Evolutionary conservation across 257 asterid genomes (phyloP).

Genomic region (Nicotiana tomentosiformis): DNA sequence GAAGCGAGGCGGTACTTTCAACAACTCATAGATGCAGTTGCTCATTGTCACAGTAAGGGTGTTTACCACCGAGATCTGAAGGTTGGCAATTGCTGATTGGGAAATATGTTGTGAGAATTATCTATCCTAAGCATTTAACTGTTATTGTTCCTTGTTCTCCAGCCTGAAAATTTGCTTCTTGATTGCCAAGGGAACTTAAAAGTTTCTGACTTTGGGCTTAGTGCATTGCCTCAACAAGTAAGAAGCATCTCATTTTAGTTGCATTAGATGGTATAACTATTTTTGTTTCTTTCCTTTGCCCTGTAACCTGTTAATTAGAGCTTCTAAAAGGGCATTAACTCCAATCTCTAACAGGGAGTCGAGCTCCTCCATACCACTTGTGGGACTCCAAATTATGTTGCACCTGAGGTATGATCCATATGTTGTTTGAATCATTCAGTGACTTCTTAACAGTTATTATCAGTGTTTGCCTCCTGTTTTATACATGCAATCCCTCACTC

Average conservation of each 20-base stretch:
- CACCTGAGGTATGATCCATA: conserved; percentile 71
- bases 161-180: conserved; percentile 98
- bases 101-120: conserved; percentile 4
- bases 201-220: conserved; percentile 93
- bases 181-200: conserved; percentile 81
- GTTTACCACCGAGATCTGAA: conserved; percentile 91
- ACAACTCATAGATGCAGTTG: conserved; percentile 88
- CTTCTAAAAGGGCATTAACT: conserved; percentile 1
- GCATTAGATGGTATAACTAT: background rate
- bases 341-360: conserved; percentile 58
- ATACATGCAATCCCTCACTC: background rate
- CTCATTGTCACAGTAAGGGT: conserved; percentile 90
- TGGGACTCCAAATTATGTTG: conserved; percentile 96
- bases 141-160: conserved; percentile 18
- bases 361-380: conserved; percentile 93
- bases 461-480: background rate
- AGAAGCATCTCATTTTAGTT: conserved; percentile 10
- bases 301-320: background rate
- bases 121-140: background rate
- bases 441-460: background rate
- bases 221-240: conserved; percentile 88
- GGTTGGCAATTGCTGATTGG: conserved; percentile 37
- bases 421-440: background rate
- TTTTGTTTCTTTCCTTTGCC: conserved; percentile 9
- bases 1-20: conserved; percentile 86